A percentile compares a stretch with the other conserved stretches of the same genome.
Evolutionary conservation across 1,139 yeast genomes (phyloP).

Genomic region (Blastobotrys ciferrii): DNA sequence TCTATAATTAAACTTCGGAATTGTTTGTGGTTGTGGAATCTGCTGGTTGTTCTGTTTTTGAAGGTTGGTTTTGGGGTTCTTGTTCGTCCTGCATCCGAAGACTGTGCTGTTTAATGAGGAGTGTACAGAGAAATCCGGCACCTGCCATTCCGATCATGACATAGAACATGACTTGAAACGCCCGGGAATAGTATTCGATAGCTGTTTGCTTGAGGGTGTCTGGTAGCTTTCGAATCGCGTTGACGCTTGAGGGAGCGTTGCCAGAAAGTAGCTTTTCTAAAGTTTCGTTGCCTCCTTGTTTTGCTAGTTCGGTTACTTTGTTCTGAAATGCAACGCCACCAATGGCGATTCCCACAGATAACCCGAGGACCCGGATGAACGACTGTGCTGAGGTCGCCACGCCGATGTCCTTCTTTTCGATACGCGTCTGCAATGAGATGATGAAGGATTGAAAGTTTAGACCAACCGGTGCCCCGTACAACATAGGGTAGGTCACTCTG

Average conservation of each 20-base stretch:
- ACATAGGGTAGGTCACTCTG: constrained; percentile 26
- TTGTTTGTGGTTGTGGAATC: not conserved
- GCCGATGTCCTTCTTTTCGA: constrained; percentile 26
- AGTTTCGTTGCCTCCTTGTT: constrained; percentile 8
- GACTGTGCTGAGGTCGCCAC: constrained; percentile 28
- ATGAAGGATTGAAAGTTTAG: constrained; percentile 30
- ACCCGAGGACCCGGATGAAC: constrained; percentile 28
- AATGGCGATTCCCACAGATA: constrained; percentile 30
- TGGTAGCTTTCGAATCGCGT: constrained; percentile 21
- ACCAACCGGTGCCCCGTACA: constrained; percentile 29
- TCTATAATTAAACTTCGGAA: no score
- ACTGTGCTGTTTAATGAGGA: constrained; percentile 27
- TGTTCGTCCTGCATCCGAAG: constrained; percentile 15
- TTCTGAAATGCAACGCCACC: constrained; percentile 32
- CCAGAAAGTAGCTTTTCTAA: constrained; percentile 20
- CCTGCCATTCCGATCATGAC: constrained; percentile 26
- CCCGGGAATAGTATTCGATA: constrained; percentile 20
- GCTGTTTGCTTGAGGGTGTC: constrained; percentile 17
- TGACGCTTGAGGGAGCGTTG: constrained; percentile 27
- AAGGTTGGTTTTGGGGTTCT: not conserved
- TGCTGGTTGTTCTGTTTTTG: not conserved
- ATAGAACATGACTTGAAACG: constrained; percentile 25
- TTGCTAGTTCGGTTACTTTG: constrained; percentile 21
- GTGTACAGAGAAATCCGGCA: constrained; percentile 22
- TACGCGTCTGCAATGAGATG: constrained; percentile 28